phyloP scores from a whole-genome alignment of 176 grass and related monocot species.

The Otatea glauca region DNA sequence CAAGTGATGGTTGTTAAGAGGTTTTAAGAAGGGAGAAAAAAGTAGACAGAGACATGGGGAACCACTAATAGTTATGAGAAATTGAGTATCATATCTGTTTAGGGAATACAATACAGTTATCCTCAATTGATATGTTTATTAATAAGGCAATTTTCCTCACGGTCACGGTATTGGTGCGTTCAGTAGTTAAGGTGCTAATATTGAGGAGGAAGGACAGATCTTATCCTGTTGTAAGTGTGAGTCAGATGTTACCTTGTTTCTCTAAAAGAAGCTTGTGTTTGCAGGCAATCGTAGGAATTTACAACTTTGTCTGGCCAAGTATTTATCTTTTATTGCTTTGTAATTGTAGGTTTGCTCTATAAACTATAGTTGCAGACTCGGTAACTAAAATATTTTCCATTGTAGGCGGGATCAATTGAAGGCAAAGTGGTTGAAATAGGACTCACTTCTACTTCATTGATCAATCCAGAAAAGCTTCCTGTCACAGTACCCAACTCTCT shows the following conservation, averaged over 20 bases:
- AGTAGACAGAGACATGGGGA: background rate
- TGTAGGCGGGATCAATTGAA: constrained; percentile 93
- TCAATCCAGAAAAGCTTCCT: constrained; percentile 91
- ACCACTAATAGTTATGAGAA: background rate
- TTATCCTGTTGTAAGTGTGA: constrained; percentile 7
- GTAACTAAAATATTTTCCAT: constrained; percentile 36
- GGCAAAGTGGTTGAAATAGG: constrained; percentile 83
- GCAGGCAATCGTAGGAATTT: background rate
- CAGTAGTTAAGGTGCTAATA: constrained; percentile 1
- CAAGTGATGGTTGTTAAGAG: background rate
- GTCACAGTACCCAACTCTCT: constrained; percentile 95
- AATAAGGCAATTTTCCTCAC: background rate
- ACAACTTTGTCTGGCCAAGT: background rate
- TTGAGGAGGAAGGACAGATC: background rate
- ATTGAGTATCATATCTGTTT: background rate
- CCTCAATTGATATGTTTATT: background rate
- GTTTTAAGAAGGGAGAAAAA: constrained; percentile 7
- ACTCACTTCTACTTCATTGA: constrained; percentile 79
- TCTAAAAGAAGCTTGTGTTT: constrained; percentile 2
- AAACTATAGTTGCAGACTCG: background rate
- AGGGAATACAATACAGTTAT: background rate
- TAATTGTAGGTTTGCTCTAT: background rate
- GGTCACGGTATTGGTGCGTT: constrained; percentile 19
- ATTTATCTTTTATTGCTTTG: constrained; percentile 22
- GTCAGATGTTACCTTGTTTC: constrained; percentile 11